Evolutionary conservation across 2,329 filamentous ascomycete genomes (phyloP).

Genomic region (Colletotrichum australisinense): DNA sequence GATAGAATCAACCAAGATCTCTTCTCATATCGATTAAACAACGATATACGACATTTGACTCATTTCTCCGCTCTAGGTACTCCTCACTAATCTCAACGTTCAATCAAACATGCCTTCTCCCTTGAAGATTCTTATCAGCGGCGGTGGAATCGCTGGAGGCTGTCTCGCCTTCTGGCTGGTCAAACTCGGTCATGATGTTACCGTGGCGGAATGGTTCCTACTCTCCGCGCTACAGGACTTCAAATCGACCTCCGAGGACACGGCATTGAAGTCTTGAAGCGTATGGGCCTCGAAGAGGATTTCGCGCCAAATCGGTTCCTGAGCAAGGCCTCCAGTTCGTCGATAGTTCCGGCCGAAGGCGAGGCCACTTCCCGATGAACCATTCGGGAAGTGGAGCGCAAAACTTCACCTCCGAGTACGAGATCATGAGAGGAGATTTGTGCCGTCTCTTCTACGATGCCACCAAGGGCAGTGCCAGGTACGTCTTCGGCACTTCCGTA

Average conservation of each 20-base stretch:
- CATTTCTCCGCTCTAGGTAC: not conserved
- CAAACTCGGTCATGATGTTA: conserved; percentile 50
- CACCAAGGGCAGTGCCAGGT: conserved; percentile 39
- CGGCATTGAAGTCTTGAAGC: conserved; percentile 60
- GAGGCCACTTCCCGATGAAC: conserved; percentile 45
- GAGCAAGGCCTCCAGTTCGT: conserved; percentile 60
- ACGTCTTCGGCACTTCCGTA: conserved; percentile 46
- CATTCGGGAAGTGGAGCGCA: conserved; percentile 41
- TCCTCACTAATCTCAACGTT: not conserved
- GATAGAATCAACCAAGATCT: not conserved
- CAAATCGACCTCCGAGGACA: conserved; percentile 66
- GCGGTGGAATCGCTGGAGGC: conserved; percentile 50
- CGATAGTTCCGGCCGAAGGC: conserved; percentile 47
- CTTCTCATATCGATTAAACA: not conserved
- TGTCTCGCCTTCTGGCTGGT: conserved; percentile 62
- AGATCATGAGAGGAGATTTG: conserved; percentile 67
- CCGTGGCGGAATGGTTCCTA: conserved; percentile 53
- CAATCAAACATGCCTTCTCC: not conserved
- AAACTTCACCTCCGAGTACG: conserved; percentile 59
- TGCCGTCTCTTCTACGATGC: conserved; percentile 54
- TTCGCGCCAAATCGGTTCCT: conserved; percentile 54
- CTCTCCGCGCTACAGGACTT: conserved; percentile 58
- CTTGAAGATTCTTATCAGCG: conserved; percentile 48
- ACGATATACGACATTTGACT: not conserved
- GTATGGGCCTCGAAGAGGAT: conserved; percentile 61